Evolutionary conservation across 108 stramenopile species (phyloP), one percentile per base, ranked within the genome.

Genomic region (Hondaea fermentalgiana): DNA sequence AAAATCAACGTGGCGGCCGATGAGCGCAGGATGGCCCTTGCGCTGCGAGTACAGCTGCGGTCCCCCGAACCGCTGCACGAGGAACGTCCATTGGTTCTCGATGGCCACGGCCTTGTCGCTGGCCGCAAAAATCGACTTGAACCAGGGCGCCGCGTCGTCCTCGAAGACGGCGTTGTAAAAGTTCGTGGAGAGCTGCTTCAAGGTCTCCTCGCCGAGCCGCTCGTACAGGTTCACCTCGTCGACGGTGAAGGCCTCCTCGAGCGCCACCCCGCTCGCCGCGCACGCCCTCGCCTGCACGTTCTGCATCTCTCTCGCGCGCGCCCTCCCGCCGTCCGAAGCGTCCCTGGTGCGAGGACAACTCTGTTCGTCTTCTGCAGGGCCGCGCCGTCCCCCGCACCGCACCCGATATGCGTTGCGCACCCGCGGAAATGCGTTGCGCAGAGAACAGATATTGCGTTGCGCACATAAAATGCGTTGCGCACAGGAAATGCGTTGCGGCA

Each of bases 161-260:
- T 8, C 64, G 42, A 42, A 69, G 35, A 69, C 64, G 35, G 64
- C 64, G 88, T 90, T 87, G 12, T 90, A 90, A 25, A 90, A 90
- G n/a, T 28, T 29, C 58, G 83, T 28, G 19, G 90, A 90, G 87
- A 90, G 90, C 44, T 8, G 12, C 19, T 72, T 49, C 21, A 90
- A 90, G 21, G 90, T 90, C n/a, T 88, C 89, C 19, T 44, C 47
- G 44, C 90, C 90, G 19, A 90, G 90, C 4, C 90, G 90, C 89
- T 90, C 58, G 90, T 44, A 90, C 14, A 90, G 89, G 28, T 88
- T 87, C 5, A 89, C 90, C 90, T 90, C 90, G 49, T 90, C 90
- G 44, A 90, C 42, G 12, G 60, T 88, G 87, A 90, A 29, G 59
- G 89, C 90, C 5, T 90, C 90, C 69, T 89, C 89, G 21, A 60